Percentiles rank a stretch among this genome's conserved stretches.
Evolutionary conservation across 768 basidiomycete genomes (phyloP).

Genomic region (Leccinum obscurum): DNA sequence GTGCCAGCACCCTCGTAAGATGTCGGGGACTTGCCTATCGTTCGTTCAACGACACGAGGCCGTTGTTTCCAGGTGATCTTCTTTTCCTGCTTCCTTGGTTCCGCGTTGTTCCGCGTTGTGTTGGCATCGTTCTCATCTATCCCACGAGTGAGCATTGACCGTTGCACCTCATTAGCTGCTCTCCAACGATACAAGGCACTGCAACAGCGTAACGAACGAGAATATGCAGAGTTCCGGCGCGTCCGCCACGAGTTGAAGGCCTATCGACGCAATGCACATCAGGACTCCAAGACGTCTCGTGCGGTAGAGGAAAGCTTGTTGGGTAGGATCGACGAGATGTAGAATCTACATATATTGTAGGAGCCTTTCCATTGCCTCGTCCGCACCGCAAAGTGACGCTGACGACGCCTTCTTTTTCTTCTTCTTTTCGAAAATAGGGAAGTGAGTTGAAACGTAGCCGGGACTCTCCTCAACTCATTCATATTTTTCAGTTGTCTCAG

Average conservation of each 20-base stretch:
- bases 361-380: conserved; percentile 1
- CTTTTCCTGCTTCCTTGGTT: conserved; percentile 7
- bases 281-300: conserved; percentile 37
- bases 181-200: conserved; percentile 42
- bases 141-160: conserved; percentile 32
- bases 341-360: conserved; percentile 31
- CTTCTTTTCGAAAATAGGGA: conserved; percentile 18
- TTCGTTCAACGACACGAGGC: no score
- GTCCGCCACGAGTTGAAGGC: conserved; percentile 34
- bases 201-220: conserved; percentile 35
- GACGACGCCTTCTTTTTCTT: background rate
- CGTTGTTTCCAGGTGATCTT: background rate
- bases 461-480: conserved; percentile 20
- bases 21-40: background rate
- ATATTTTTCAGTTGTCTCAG: conserved; percentile 30
- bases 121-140: conserved; percentile 21
- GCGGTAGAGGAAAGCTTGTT: conserved; percentile 39
- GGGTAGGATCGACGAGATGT: conserved; percentile 33
- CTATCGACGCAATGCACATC: conserved; percentile 28
- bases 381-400: conserved; percentile 12
- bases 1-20: no score
- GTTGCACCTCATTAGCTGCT: conserved; percentile 33
- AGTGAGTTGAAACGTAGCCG: conserved; percentile 25
- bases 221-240: conserved; percentile 33
- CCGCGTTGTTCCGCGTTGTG: conserved; percentile 25